Conservation (phyloP, 139 green algal genomes). For the Chlorella sp. region DNA sequence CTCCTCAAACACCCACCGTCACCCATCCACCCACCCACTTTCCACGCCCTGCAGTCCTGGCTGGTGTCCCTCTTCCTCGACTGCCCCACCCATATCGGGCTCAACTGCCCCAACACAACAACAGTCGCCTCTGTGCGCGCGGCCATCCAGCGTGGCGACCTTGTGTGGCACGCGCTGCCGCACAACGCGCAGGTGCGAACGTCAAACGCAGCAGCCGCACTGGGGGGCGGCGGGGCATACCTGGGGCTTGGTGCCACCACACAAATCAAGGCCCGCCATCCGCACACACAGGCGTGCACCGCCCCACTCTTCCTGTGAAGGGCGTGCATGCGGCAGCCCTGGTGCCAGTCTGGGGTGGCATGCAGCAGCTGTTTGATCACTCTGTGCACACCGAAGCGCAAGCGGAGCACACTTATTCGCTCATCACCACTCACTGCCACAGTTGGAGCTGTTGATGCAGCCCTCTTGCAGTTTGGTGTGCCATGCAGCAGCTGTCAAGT, state of each 20-base stretch:
- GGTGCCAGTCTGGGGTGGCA: too few relatives aligned
- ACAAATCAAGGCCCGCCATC: background rate
- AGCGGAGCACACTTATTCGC: too few relatives aligned
- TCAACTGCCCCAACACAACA: constrained; percentile 57
- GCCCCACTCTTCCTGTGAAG: too few relatives aligned
- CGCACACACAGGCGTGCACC: background rate
- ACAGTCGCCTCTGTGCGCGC: constrained; percentile 31
- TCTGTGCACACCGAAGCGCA: too few relatives aligned
- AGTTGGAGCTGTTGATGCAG: too few relatives aligned
- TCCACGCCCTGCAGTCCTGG: constrained; percentile 41
- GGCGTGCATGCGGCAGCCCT: too few relatives aligned
- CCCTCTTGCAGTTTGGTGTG: too few relatives aligned
- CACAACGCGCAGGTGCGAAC: constrained; percentile 61
- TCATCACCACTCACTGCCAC: too few relatives aligned
- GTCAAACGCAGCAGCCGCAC: background rate
- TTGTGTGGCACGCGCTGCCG: constrained; percentile 62
- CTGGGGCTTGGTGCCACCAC: background rate
- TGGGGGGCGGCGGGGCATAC: background rate
- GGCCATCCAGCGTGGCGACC: constrained; percentile 50
- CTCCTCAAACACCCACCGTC: too few relatives aligned
- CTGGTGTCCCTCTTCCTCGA: constrained; percentile 68
- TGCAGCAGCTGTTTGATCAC: too few relatives aligned
- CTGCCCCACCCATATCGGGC: constrained; percentile 61
- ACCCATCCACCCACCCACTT: background rate
- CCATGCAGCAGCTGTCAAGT: too few relatives aligned